These are phyloP conservation scores for Phytophthora tentaculata DNA, from an alignment of 352 stramenopile genomes.

Conservation along the genomic window DNA sequence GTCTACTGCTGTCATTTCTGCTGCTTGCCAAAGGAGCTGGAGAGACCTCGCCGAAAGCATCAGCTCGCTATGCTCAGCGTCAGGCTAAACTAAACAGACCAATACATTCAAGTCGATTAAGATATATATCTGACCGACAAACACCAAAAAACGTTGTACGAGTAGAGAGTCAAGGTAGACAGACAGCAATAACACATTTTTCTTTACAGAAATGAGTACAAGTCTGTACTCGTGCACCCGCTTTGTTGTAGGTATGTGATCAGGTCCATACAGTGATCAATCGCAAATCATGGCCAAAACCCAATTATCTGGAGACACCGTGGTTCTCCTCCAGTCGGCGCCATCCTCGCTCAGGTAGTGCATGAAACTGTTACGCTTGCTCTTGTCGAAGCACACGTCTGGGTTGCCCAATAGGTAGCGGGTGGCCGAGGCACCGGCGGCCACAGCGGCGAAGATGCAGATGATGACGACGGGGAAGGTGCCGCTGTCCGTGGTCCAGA, in stretches of 20 bases:
- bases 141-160: too few species aligned
- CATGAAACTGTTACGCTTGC: constrained; percentile 42
- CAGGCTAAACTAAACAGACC: not conserved
- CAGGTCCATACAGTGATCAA: too few species aligned
- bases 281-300: not conserved
- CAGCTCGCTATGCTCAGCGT: constrained; percentile 7
- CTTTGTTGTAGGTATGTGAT: too few species aligned
- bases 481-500: constrained; percentile 58
- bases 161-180: too few species aligned
- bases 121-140: not conserved
- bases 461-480: constrained; percentile 57
- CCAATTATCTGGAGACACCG: constrained; percentile 21
- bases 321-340: constrained; percentile 61
- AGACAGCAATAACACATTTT: constrained; percentile 4
- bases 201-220: constrained; percentile 3
- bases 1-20: constrained; percentile 15
- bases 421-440: constrained; percentile 31
- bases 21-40: constrained; percentile 13
- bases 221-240: not conserved
- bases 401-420: constrained; percentile 43
- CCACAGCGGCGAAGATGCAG: constrained; percentile 41
- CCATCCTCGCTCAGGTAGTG: constrained; percentile 42
- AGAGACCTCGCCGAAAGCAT: constrained; percentile 1
- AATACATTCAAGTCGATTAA: not conserved
- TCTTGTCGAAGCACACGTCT: constrained; percentile 56